phyloP scores from a whole-genome alignment of 192 early-diverging fungal species.

The Physocladia obscura region DNA sequence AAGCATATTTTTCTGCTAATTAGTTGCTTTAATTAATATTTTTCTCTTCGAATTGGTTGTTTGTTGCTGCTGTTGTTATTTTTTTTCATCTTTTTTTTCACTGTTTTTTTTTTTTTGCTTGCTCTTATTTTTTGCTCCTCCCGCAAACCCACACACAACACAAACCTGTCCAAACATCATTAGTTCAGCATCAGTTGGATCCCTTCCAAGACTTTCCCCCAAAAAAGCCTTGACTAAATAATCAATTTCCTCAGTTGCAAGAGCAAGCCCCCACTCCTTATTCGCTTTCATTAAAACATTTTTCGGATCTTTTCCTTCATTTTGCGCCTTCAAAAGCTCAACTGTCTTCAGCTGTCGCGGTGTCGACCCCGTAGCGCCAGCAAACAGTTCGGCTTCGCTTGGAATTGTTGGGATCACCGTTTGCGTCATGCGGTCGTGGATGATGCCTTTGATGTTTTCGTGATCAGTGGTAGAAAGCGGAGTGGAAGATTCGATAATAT shows the following conservation, averaged over 20 bases:
- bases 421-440: constrained; percentile 98
- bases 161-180: constrained; percentile 98
- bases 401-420: constrained; percentile 67
- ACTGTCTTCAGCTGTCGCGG: constrained; percentile 65
- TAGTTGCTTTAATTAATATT: too few relatives aligned
- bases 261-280: constrained; percentile 85
- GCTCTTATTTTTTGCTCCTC: too few relatives aligned
- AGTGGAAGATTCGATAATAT: constrained; percentile 47
- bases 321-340: constrained; percentile 48
- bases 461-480: constrained; percentile 12
- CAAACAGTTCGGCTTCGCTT: constrained; percentile 65
- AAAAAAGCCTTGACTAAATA: constrained; percentile 87
- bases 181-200: constrained; percentile 98
- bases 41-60: too few relatives aligned
- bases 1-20: too few relatives aligned
- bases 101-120: too few relatives aligned
- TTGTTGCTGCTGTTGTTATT: too few relatives aligned
- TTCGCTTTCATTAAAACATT: constrained; percentile 78
- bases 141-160: background rate
- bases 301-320: constrained; percentile 45
- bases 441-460: constrained; percentile 44
- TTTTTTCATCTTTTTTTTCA: too few relatives aligned
- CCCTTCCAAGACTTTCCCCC: constrained; percentile 54
- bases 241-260: constrained; percentile 95
- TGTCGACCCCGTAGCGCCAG: constrained; percentile 10